phyloP scores from a whole-genome alignment of 1,284 basidiomycete species.

The Cutaneotrichosporon daszewskae region DNA sequence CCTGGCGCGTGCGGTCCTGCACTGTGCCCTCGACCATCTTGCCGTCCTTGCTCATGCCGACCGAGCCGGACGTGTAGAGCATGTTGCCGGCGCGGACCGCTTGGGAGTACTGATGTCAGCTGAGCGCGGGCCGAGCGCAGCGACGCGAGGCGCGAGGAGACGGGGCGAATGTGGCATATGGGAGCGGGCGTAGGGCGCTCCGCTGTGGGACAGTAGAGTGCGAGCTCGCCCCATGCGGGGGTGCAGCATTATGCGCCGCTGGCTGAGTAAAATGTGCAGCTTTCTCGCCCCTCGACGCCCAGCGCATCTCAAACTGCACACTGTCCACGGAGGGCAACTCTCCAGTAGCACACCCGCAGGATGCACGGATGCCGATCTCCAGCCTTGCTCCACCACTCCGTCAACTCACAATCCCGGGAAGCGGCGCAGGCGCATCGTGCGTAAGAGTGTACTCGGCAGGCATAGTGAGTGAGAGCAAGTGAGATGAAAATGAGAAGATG shows the following conservation, averaged over 20 bases:
- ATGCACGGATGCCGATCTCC: not conserved
- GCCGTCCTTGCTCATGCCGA: constrained; percentile 38
- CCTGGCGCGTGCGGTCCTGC: constrained; percentile 37
- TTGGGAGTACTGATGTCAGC: constrained; percentile 34
- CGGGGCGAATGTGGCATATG: not conserved
- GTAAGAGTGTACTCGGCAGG: constrained; percentile 29
- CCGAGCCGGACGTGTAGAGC: constrained; percentile 38
- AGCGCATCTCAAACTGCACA: no score
- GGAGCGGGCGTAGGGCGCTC: not conserved
- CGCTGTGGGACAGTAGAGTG: not conserved
- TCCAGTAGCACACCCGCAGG: not conserved
- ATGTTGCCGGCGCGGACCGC: constrained; percentile 39
- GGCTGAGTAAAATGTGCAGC: no score
- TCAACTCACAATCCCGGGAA: constrained; percentile 33
- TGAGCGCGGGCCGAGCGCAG: not conserved
- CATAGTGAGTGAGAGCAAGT: not conserved
- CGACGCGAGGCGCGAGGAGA: no score
- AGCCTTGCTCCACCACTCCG: not conserved
- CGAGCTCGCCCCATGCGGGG: no score
- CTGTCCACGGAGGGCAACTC: not conserved
- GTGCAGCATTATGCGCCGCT: no score
- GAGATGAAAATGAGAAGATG: no score
- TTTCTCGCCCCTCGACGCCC: no score
- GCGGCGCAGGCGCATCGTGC: constrained; percentile 35
- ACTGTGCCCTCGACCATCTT: constrained; percentile 41